Conservation (phyloP, 2,329 filamentous ascomycete genomes). For the Trichocomaceae sp. region DNA sequence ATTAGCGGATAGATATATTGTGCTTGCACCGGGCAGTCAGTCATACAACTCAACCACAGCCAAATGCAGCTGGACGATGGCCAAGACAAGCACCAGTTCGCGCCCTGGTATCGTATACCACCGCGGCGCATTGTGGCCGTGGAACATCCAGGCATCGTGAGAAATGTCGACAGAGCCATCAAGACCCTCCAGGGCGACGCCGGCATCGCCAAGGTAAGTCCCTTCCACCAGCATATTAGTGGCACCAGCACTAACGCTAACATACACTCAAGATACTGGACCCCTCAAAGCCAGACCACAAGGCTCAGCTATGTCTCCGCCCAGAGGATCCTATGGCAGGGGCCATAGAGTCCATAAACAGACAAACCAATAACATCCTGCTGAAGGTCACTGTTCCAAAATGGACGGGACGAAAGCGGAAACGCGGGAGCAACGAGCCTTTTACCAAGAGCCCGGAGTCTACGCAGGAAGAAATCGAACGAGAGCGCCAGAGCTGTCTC, state of each 20-base stretch:
- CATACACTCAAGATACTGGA: conserved; percentile 39
- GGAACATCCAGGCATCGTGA: conserved; percentile 62
- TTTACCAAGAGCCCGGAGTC: conserved; percentile 46
- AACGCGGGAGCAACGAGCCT: conserved; percentile 64
- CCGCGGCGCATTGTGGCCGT: conserved; percentile 51
- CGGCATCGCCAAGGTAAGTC: conserved; percentile 47
- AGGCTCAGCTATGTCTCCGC: conserved; percentile 65
- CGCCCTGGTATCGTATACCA: conserved; percentile 48
- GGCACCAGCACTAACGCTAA: not conserved
- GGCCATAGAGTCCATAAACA: conserved; percentile 69
- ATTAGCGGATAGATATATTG: not conserved
- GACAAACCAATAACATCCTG: conserved; percentile 72
- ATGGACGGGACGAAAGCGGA: conserved; percentile 77
- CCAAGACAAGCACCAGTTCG: conserved; percentile 14
- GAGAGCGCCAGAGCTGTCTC: conserved; percentile 10
- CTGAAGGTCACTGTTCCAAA: conserved; percentile 82
- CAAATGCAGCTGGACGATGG: not conserved
- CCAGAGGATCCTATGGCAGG: conserved; percentile 73
- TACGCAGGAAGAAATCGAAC: conserved; percentile 18
- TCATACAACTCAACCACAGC: no score
- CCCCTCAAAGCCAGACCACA: conserved; percentile 40
- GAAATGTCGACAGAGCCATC: conserved; percentile 58
- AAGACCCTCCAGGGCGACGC: conserved; percentile 54
- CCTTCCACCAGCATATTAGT: not conserved
- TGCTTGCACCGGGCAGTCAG: not conserved